Evolutionary conservation across 176 grass and related monocot genomes (phyloP).

Genomic region (Avena sativa): DNA sequence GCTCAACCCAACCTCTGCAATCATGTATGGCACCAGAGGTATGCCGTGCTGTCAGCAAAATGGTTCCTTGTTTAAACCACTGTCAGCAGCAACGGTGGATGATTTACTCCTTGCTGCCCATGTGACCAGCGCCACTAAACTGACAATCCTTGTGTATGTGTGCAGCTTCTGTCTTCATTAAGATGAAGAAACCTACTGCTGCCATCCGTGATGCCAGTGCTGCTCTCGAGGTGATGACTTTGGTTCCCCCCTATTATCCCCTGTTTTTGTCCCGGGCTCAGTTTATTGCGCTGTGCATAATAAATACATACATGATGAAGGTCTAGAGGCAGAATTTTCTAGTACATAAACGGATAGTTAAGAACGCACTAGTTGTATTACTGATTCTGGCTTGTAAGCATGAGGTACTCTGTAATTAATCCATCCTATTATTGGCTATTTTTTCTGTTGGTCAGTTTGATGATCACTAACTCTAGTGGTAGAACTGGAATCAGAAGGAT

Average conservation of each 20-base stretch:
- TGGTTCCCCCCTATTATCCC: neutral
- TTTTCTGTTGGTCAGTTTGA: too few species aligned
- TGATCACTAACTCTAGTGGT: neutral
- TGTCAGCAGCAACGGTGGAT: neutral
- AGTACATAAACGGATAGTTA: neutral
- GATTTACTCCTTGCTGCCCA: neutral
- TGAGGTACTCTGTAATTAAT: neutral
- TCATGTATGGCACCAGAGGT: slow-evolving; percentile 98
- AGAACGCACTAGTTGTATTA: neutral
- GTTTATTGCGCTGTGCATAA: neutral
- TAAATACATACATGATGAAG: neutral
- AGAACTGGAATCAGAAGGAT: neutral
- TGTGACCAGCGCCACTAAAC: neutral
- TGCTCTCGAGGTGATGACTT: slow-evolving; percentile 69
- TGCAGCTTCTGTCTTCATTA: slow-evolving; percentile 89
- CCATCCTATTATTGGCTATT: too few species aligned
- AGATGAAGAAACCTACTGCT: slow-evolving; percentile 97
- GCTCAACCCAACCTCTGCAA: slow-evolving; percentile 86
- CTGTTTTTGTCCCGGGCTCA: neutral
- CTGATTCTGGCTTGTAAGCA: neutral
- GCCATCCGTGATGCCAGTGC: slow-evolving; percentile 93
- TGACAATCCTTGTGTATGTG: neutral
- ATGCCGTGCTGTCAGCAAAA: neutral
- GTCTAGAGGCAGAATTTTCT: slow-evolving; percentile 8
- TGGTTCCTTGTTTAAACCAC: too few species aligned